Evolutionary conservation across 495 filamentous ascomycete species (phyloP).

Genomic region (Glonium stellatum): DNA sequence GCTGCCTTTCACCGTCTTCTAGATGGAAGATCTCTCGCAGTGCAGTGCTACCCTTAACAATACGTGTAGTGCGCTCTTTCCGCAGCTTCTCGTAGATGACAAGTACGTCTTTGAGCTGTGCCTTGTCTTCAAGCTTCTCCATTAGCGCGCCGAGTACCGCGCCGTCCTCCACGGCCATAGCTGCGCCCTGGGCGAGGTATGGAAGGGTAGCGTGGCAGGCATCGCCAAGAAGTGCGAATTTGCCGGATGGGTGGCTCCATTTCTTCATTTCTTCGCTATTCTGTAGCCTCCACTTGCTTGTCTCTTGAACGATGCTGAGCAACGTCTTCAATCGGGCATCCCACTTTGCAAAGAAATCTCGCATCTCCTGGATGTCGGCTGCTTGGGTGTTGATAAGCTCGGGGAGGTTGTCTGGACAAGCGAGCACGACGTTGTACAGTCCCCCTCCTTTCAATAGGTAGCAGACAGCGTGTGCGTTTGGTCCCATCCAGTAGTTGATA

Average conservation of each 20-base stretch:
- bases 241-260: slow-evolving; percentile 11
- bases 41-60: slow-evolving; percentile 47
- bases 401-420: slow-evolving; percentile 9
- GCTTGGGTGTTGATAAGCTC: slow-evolving; percentile 4
- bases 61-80: slow-evolving; percentile 52
- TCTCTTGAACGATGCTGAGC: slow-evolving; percentile 7
- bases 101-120: slow-evolving; percentile 45
- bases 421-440: slow-evolving; percentile 11
- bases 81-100: slow-evolving; percentile 53
- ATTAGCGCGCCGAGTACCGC: slow-evolving; percentile 7
- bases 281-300: slow-evolving; percentile 10
- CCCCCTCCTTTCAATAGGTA: slow-evolving; percentile 9
- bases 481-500: slow-evolving; percentile 16
- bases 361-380: slow-evolving; percentile 11
- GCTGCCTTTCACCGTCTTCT: slow-evolving; percentile 48
- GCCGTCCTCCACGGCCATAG: slow-evolving; percentile 39
- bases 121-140: slow-evolving; percentile 29
- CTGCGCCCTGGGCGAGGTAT: slow-evolving; percentile 44
- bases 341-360: slow-evolving; percentile 12
- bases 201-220: slow-evolving; percentile 55
- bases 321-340: slow-evolving; percentile 10
- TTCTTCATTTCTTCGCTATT: slow-evolving; percentile 11
- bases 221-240: slow-evolving; percentile 17
- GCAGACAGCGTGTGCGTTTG: slow-evolving; percentile 9
- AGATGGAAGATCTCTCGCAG: too few species aligned